Percentiles rank a stretch among this genome's conserved stretches.
Evolutionary conservation across 768 basidiomycete genomes (phyloP).

Genomic region (Mrakia hoshinonis): DNA sequence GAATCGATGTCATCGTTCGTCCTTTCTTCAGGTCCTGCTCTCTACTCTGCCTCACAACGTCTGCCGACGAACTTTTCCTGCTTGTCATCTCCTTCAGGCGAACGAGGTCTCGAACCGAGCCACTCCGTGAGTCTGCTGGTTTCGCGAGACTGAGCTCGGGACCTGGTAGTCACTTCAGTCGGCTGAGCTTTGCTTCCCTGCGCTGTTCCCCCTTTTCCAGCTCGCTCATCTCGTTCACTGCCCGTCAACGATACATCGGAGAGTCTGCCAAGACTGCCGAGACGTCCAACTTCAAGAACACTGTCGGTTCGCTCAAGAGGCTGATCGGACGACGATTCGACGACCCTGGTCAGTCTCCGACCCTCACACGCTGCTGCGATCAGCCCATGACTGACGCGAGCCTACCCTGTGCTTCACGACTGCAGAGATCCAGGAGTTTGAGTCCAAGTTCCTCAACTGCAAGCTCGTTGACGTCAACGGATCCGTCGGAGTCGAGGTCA

Average conservation of each 20-base stretch:
- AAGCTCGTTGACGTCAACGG: conserved; percentile 75
- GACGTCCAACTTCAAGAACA: conserved; percentile 96
- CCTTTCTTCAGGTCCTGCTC: not conserved
- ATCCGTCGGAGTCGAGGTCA: conserved; percentile 73
- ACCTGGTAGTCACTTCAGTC: not conserved
- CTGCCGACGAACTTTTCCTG: not conserved
- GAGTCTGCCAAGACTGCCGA: conserved; percentile 96
- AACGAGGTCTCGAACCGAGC: conserved; percentile 97
- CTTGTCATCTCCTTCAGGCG: conserved; percentile 33
- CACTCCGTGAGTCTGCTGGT: conserved; percentile 66
- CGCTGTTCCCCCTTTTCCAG: conserved; percentile 43
- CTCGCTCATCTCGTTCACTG: conserved; percentile 88
- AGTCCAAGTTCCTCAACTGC: conserved; percentile 86
- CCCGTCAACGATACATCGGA: conserved; percentile 81
- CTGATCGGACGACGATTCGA: conserved; percentile 64
- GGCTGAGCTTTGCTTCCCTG: not conserved
- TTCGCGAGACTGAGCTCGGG: not conserved
- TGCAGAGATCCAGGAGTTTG: conserved; percentile 52
- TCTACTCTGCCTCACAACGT: not conserved
- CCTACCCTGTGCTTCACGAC: not conserved
- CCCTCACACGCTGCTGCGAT: not conserved
- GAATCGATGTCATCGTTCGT: conserved; percentile 84
- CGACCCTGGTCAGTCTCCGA: conserved; percentile 26
- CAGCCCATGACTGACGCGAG: not conserved
- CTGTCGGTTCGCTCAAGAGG: conserved; percentile 83